Evolutionary conservation across 78 protist genomes (phyloP).

Genomic region (Diacronema lutheri): DNA sequence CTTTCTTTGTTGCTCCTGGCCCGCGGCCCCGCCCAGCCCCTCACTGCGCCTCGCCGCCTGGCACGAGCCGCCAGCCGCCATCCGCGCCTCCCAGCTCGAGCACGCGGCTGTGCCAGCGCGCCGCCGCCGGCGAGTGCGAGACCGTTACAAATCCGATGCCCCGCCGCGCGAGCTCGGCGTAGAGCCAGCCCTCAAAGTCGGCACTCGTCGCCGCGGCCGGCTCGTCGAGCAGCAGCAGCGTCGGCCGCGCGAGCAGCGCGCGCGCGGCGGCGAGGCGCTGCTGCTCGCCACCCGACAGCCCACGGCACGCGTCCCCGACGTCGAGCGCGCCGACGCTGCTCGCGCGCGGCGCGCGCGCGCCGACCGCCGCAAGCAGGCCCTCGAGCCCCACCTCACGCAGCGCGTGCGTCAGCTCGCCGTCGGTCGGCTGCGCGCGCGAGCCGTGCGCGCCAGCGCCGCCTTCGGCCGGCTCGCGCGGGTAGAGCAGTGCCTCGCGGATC

Average conservation of each 20-base stretch:
- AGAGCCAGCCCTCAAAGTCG: background rate
- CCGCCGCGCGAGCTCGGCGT: background rate
- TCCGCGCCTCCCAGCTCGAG: background rate
- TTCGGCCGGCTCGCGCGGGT: background rate
- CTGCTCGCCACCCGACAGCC: background rate
- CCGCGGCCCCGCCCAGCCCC: no score
- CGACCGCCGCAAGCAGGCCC: background rate
- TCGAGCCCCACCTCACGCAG: background rate
- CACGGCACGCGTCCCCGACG: no score
- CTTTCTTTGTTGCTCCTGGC: no score
- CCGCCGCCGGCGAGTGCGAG: background rate
- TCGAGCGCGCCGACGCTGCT: background rate
- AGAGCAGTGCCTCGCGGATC: background rate
- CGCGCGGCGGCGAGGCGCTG: conserved; percentile 25
- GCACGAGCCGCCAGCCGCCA: no score
- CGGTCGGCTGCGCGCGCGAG: background rate
- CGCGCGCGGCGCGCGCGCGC: background rate
- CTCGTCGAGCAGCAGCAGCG: background rate
- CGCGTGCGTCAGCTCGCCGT: background rate
- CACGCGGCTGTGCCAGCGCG: background rate
- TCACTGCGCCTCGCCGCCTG: no score
- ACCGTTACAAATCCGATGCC: background rate
- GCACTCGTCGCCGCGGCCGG: background rate
- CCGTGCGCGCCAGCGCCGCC: background rate
- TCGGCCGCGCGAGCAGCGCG: background rate